phyloP scores from a whole-genome alignment of 2,329 filamentous ascomycete species.

The Fusarium sambucinum region DNA sequence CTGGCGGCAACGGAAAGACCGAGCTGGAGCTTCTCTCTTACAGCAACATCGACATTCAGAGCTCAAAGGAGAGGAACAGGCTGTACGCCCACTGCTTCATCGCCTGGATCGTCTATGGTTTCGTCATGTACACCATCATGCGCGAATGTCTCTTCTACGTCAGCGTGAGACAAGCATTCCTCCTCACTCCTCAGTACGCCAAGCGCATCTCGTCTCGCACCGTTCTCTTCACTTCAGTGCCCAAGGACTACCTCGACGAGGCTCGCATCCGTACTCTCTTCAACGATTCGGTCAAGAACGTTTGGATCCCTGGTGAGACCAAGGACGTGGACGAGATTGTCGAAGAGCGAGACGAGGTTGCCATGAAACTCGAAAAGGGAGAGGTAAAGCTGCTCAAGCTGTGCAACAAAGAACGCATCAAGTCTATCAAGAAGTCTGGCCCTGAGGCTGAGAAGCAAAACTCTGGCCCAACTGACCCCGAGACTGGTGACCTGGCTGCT shows the following conservation, averaged over 20 bases:
- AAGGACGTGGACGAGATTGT: conserved; percentile 82
- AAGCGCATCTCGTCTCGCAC: conserved; percentile 89
- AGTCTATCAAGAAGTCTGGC: conserved; percentile 53
- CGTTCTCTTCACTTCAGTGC: conserved; percentile 91
- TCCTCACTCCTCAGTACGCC: conserved; percentile 85
- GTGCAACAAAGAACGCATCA: conserved; percentile 55
- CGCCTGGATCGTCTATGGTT: conserved; percentile 86
- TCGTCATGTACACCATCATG: conserved; percentile 89
- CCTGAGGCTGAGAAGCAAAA: conserved; percentile 35
- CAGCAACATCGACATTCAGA: conserved; percentile 59
- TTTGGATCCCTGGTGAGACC: conserved; percentile 85
- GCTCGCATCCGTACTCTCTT: conserved; percentile 81
- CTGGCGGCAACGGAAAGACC: conserved; percentile 73
- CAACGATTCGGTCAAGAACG: conserved; percentile 79
- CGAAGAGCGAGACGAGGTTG: conserved; percentile 77
- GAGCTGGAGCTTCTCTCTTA: conserved; percentile 69
- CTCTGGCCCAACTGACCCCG: conserved; percentile 68
- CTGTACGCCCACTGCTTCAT: conserved; percentile 86
- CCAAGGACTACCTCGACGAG: conserved; percentile 79
- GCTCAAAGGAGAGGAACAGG: conserved; percentile 65
- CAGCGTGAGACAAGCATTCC: conserved; percentile 92
- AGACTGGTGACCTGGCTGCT: conserved; percentile 73
- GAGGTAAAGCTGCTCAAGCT: conserved; percentile 84
- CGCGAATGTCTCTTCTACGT: conserved; percentile 94
- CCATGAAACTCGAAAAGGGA: conserved; percentile 83